Conservation (phyloP, 2,329 filamentous ascomycete genomes). For the Diaporthe citri region DNA sequence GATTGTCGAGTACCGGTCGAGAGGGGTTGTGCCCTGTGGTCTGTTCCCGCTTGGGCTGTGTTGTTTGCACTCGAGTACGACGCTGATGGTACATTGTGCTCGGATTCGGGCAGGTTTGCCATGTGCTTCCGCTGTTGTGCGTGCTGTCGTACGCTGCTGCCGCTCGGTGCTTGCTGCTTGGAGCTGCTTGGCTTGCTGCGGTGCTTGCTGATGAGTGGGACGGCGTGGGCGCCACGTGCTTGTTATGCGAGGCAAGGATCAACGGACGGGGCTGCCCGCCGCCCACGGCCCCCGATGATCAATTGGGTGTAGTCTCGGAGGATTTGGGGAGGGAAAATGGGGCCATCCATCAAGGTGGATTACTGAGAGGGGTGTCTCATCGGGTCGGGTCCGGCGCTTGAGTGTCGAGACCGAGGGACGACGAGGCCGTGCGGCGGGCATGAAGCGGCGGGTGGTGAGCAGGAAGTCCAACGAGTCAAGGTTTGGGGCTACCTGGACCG, state of each 20-base stretch:
- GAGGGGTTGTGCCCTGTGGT: background rate
- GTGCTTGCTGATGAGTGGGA: background rate
- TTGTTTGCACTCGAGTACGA: conserved; percentile 6
- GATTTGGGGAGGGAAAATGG: background rate
- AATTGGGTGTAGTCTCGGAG: background rate
- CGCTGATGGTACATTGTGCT: background rate
- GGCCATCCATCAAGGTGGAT: background rate
- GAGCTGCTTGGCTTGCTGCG: background rate
- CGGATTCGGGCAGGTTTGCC: background rate
- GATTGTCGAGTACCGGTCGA: background rate
- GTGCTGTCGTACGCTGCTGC: background rate
- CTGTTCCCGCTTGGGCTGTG: background rate
- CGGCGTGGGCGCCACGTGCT: conserved; percentile 34
- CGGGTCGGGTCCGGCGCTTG: background rate
- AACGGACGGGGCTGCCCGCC: conserved; percentile 21
- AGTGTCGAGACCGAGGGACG: background rate
- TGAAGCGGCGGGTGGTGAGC: background rate
- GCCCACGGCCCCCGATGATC: conserved; percentile 8
- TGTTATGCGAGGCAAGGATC: conserved; percentile 36
- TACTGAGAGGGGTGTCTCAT: background rate
- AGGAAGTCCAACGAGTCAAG: conserved; percentile 25
- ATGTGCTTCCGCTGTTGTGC: background rate
- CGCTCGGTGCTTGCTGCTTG: background rate
- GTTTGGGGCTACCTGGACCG: conserved; percentile 4
- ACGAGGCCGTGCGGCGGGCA: conserved; percentile 15